Conservation (phyloP, 106 monocot species). For the Platanthera zijinensis region DNA sequence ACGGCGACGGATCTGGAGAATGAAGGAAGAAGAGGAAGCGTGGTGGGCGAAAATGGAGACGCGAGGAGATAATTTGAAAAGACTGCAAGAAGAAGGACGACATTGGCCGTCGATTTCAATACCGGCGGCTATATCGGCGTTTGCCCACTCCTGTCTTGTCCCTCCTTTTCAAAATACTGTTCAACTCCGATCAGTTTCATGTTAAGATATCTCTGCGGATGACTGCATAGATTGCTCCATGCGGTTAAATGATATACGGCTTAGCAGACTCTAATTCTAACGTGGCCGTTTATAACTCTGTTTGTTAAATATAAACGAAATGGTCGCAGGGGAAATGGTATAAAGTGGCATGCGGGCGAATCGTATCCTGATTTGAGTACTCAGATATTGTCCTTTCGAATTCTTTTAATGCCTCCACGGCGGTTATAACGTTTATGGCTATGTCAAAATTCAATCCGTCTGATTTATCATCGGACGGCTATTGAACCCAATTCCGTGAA, state of each 20-base stretch:
- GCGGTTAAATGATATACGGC: background rate
- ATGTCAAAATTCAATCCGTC: background rate
- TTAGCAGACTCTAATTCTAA: background rate
- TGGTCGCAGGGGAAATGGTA: background rate
- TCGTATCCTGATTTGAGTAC: background rate
- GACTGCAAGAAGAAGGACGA: background rate
- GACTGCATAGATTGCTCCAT: background rate
- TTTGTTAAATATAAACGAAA: background rate
- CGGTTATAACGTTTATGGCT: no score
- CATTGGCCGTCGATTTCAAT: background rate
- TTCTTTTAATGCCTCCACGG: no score
- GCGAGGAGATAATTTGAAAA: background rate
- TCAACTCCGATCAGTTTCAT: no score
- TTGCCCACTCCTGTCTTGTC: background rate
- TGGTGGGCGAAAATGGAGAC: background rate
- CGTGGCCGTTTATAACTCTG: background rate
- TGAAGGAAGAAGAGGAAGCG: background rate
- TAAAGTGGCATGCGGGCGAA: background rate
- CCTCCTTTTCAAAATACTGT: background rate
- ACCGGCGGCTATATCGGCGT: background rate
- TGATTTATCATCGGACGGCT: background rate
- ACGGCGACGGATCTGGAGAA: background rate
- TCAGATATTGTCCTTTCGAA: background rate
- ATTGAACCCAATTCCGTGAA: no score
- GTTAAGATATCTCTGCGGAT: background rate